A percentile compares a stretch with the other conserved stretches of the same genome.
Evolutionary conservation across 495 filamentous ascomycete species (phyloP).

Genomic region (Penicillium waksmanii): DNA sequence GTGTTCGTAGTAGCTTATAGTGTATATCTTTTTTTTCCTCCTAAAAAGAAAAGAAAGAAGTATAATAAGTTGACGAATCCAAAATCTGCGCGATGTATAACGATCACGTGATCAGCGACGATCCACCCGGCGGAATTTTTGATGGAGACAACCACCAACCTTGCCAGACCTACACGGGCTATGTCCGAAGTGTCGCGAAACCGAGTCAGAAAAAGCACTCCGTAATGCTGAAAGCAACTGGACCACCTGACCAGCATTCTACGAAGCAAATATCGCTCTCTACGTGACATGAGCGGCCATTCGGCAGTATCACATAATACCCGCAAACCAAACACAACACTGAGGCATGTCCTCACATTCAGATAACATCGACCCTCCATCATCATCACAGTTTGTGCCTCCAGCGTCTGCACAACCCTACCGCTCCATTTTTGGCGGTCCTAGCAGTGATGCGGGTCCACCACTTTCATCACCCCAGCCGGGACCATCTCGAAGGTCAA

Average conservation of each 20-base stretch:
- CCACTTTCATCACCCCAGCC: constrained; percentile 27
- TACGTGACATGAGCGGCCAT: constrained; percentile 15
- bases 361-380: constrained; percentile 17
- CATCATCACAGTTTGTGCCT: constrained; percentile 30
- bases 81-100: background rate
- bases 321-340: constrained; percentile 1
- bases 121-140: constrained; percentile 17
- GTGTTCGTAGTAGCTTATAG: background rate
- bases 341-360: constrained; percentile 44
- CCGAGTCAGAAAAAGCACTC: background rate
- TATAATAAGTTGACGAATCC: background rate
- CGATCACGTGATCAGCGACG: constrained; percentile 4
- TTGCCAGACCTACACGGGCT: background rate
- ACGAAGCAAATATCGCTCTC: background rate
- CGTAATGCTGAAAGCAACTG: constrained; percentile 16
- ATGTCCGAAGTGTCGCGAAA: background rate
- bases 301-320: background rate
- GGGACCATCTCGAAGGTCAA: constrained; percentile 27
- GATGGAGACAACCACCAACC: constrained; percentile 1
- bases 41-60: background rate
- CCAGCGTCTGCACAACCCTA: constrained; percentile 43
- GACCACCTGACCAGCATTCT: background rate
- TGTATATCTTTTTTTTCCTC: background rate
- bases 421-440: constrained; percentile 43
- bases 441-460: constrained; percentile 38